phyloP scores from a whole-genome alignment of 1,284 basidiomycete species.

The Singerocomus rubriflavus region DNA sequence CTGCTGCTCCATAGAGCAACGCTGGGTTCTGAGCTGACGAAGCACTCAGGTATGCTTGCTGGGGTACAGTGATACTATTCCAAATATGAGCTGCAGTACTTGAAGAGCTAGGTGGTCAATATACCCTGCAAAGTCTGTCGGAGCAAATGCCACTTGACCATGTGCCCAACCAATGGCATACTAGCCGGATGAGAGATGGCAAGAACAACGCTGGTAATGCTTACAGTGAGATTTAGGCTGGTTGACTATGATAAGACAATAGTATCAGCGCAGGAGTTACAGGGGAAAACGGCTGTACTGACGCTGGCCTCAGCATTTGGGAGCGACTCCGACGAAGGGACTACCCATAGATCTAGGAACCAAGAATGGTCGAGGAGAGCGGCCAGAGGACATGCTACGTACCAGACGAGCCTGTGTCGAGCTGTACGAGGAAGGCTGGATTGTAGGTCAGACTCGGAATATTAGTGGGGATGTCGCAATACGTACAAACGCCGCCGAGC shows the following conservation, averaged over 20 bases:
- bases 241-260: constrained; percentile 33
- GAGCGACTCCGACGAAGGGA: constrained; percentile 47
- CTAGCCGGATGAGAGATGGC: constrained; percentile 35
- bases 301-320: constrained; percentile 55
- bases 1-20: constrained; percentile 64
- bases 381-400: constrained; percentile 38
- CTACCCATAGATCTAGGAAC: constrained; percentile 67
- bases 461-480: too few species aligned
- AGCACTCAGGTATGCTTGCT: constrained; percentile 69
- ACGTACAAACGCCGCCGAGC: constrained; percentile 57
- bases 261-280: constrained; percentile 8
- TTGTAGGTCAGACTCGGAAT: not conserved
- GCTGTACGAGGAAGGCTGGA: constrained; percentile 63
- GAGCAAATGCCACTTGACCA: constrained; percentile 58
- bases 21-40: constrained; percentile 63
- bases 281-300: constrained; percentile 25
- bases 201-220: constrained; percentile 13
- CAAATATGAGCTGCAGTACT: constrained; percentile 7
- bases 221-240: constrained; percentile 59
- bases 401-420: constrained; percentile 82
- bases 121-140: constrained; percentile 67
- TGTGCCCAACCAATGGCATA: constrained; percentile 77
- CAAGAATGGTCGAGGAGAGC: not conserved
- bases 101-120: constrained; percentile 15
- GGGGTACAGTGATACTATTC: constrained; percentile 55